These are phyloP conservation scores for Salix exigua DNA, from an alignment of 345 rosid species.

Conservation along the genomic window DNA sequence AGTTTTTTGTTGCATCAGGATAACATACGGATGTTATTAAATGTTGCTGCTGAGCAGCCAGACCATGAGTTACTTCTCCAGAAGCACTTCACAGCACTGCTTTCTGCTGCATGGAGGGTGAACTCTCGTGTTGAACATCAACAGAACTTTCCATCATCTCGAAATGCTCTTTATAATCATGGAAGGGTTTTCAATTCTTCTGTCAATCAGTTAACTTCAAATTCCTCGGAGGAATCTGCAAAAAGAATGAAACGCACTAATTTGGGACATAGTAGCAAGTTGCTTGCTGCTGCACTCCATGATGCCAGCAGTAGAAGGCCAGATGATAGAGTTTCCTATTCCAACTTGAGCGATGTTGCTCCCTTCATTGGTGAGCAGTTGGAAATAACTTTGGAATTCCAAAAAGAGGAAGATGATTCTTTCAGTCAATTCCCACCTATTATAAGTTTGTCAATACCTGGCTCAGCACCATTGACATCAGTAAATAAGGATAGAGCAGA, in stretches of 20 bases:
- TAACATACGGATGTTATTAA: constrained; percentile 61
- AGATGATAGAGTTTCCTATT: constrained; percentile 32
- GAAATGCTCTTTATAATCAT: constrained; percentile 46
- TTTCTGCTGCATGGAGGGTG: constrained; percentile 76
- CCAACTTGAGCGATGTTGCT: constrained; percentile 43
- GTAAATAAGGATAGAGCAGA: constrained; percentile 32
- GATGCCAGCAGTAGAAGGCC: constrained; percentile 43
- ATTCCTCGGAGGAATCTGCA: constrained; percentile 37
- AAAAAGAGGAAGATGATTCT: constrained; percentile 40
- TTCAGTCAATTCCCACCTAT: constrained; percentile 47
- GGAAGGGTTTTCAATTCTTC: constrained; percentile 45
- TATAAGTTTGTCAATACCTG: constrained; percentile 52
- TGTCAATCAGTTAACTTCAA: constrained; percentile 31
- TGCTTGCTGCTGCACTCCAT: constrained; percentile 64
- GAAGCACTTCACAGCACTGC: constrained; percentile 81
- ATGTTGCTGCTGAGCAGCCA: constrained; percentile 67
- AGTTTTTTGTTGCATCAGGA: constrained; percentile 56
- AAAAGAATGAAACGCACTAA: constrained; percentile 52
- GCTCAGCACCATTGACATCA: constrained; percentile 31
- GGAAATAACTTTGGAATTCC: constrained; percentile 71
- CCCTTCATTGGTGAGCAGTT: constrained; percentile 39
- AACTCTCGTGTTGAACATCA: constrained; percentile 24
- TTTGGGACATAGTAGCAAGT: constrained; percentile 44
- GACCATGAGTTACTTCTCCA: constrained; percentile 88
- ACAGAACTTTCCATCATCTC: constrained; percentile 33